These are phyloP conservation scores for Lactarius akahatsu DNA, from an alignment of 768 basidiomycete species.

Conservation along the genomic window DNA sequence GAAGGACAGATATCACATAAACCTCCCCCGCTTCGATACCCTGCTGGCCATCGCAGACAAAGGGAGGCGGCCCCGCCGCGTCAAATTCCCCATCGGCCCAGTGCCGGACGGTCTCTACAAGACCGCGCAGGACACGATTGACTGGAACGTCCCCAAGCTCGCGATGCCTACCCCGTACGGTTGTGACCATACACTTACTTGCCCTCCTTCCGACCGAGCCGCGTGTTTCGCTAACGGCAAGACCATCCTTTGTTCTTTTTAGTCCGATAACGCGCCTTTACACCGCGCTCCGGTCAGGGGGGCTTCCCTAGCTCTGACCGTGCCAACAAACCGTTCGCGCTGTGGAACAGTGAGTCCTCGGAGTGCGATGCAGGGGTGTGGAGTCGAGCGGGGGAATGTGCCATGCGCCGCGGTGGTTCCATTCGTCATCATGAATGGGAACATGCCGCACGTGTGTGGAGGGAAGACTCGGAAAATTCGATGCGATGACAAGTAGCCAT, in stretches of 20 bases:
- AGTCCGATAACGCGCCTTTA: slow-evolving; percentile 9
- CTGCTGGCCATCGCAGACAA: slow-evolving; percentile 19
- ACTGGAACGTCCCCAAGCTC: slow-evolving; percentile 18
- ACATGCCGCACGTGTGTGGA: not conserved
- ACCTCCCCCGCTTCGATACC: slow-evolving; percentile 17
- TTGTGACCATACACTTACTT: not conserved
- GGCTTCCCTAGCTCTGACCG: not conserved
- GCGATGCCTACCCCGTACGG: slow-evolving; percentile 15
- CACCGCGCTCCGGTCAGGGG: not conserved
- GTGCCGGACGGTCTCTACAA: slow-evolving; percentile 22
- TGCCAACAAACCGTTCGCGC: not conserved
- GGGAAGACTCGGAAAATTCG: not conserved
- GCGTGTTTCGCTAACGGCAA: not conserved
- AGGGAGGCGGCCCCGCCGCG: slow-evolving; percentile 15
- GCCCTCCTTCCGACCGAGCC: not conserved
- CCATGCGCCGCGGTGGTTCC: not conserved
- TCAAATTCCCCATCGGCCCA: slow-evolving; percentile 11
- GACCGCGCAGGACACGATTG: slow-evolving; percentile 19
- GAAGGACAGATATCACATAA: slow-evolving; percentile 12
- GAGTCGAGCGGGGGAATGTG: not conserved
- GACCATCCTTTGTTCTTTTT: not conserved
- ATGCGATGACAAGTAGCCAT: not conserved
- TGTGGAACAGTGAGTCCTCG: not conserved
- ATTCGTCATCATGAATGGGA: not conserved
- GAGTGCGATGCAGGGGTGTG: not conserved